These are phyloP conservation scores for Chrysosphaeria jannelii DNA, from an alignment of 2,329 filamentous ascomycete species.

Conservation along the genomic window DNA sequence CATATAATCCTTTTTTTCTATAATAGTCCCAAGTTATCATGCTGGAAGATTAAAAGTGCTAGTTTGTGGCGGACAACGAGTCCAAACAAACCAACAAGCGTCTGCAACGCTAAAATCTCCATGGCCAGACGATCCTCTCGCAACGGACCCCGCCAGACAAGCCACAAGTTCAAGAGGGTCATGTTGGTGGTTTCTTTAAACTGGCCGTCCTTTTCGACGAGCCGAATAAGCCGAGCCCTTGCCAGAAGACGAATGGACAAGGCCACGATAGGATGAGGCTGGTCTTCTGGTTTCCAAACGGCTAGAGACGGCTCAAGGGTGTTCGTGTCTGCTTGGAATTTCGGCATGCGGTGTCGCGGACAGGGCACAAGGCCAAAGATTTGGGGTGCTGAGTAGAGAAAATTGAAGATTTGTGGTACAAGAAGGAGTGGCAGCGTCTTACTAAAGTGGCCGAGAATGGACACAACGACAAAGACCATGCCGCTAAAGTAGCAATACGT, in stretches of 20 bases:
- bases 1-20: neutral
- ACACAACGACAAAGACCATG: constrained; percentile 95
- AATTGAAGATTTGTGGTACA: constrained; percentile 88
- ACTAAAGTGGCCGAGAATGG: constrained; percentile 89
- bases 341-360: constrained; percentile 69
- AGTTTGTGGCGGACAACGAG: constrained; percentile 64
- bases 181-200: constrained; percentile 64
- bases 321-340: constrained; percentile 61
- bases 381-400: constrained; percentile 75
- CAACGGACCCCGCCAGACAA: constrained; percentile 81
- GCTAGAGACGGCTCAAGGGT: constrained; percentile 68
- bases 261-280: constrained; percentile 34
- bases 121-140: constrained; percentile 57
- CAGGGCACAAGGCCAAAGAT: constrained; percentile 75
- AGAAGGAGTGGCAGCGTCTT: constrained; percentile 83
- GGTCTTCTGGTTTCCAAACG: constrained; percentile 13
- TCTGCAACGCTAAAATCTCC: constrained; percentile 57
- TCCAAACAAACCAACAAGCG: constrained; percentile 44
- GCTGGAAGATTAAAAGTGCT: constrained; percentile 64
- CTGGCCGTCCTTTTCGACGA: constrained; percentile 31
- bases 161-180: constrained; percentile 82
- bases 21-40: constrained; percentile 36
- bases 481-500: constrained; percentile 99
- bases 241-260: constrained; percentile 36
- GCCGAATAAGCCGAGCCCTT: constrained; percentile 32